phyloP scores from a whole-genome alignment of 139 green algal species.

The Eudorina sp. region DNA sequence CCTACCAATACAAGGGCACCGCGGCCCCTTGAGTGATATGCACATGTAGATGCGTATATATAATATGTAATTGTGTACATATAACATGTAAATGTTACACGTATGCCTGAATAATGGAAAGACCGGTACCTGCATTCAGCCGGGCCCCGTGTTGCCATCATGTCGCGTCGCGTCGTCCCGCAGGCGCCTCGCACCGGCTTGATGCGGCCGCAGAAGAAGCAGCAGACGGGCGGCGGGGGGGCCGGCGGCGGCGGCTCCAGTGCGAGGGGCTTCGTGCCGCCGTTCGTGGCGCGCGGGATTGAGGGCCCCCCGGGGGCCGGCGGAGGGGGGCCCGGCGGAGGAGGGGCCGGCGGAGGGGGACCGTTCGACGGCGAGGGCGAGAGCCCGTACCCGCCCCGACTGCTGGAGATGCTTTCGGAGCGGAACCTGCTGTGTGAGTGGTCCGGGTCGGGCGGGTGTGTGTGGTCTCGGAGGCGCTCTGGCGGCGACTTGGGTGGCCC shows the following conservation, averaged over 20 bases:
- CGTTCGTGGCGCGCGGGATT: conserved; percentile 73
- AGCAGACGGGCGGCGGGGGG: neutral
- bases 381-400: conserved; percentile 64
- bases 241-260: conserved; percentile 5
- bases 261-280: conserved; percentile 75
- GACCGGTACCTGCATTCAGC: too few species aligned
- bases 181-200: conserved; percentile 21
- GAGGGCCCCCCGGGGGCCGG: conserved; percentile 29
- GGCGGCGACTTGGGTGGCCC: neutral
- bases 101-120: too few species aligned
- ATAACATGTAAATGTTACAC: too few species aligned
- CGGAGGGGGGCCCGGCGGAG: too few species aligned
- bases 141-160: too few species aligned
- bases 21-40: too few species aligned
- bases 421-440: conserved; percentile 28
- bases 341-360: conserved; percentile 31
- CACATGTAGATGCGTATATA: too few species aligned
- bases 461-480: neutral
- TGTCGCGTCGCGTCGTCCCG: neutral
- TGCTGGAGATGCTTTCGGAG: conserved; percentile 76
- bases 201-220: conserved; percentile 28
- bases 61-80: too few species aligned
- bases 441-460: too few species aligned
- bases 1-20: too few species aligned
- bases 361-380: conserved; percentile 41